A percentile compares a stretch with the other conserved stretches of the same genome.
Conservation (phyloP, 1,139 yeast species). For the Geotrichum siamense region DNA sequence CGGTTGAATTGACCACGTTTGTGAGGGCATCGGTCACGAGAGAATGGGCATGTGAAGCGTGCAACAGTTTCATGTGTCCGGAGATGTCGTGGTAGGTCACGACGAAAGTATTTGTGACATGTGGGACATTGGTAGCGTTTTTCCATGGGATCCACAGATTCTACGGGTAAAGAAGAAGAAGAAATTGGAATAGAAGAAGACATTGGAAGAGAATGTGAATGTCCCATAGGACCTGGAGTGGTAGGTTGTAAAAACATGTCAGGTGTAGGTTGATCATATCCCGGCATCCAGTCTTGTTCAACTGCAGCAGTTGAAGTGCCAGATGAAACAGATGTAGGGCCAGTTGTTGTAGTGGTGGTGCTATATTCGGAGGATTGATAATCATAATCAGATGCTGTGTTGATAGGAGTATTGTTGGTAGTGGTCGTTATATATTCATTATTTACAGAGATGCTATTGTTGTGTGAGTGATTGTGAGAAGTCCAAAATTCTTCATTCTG, state of each 20-base stretch:
- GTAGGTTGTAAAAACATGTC: slow-evolving; percentile 2
- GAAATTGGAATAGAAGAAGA: not conserved
- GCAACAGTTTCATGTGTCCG: slow-evolving; percentile 57
- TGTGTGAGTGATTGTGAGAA: not conserved
- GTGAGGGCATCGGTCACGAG: slow-evolving; percentile 50
- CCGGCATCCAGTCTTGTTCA: slow-evolving; percentile 1
- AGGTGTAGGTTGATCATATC: slow-evolving; percentile 2
- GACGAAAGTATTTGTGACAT: slow-evolving; percentile 51
- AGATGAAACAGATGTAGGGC: not conserved
- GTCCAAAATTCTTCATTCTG: slow-evolving; percentile 1
- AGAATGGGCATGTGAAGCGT: slow-evolving; percentile 54
- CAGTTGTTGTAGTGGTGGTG: not conserved
- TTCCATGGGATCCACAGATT: too few species aligned
- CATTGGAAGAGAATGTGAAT: not conserved
- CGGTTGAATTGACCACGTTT: slow-evolving; percentile 59
- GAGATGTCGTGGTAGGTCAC: slow-evolving; percentile 61
- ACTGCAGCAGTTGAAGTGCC: not conserved
- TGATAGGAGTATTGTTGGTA: slow-evolving; percentile 1
- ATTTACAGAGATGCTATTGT: slow-evolving; percentile 3
- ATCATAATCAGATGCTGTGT: slow-evolving; percentile 4
- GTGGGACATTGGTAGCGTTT: slow-evolving; percentile 40
- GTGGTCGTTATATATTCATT: slow-evolving; percentile 1
- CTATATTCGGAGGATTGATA: not conserved
- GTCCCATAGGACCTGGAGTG: not conserved
- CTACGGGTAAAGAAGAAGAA: too few species aligned